Evolutionary conservation across 2,329 filamentous ascomycete genomes (phyloP).

Genomic region (Aspergillus bombycis): DNA sequence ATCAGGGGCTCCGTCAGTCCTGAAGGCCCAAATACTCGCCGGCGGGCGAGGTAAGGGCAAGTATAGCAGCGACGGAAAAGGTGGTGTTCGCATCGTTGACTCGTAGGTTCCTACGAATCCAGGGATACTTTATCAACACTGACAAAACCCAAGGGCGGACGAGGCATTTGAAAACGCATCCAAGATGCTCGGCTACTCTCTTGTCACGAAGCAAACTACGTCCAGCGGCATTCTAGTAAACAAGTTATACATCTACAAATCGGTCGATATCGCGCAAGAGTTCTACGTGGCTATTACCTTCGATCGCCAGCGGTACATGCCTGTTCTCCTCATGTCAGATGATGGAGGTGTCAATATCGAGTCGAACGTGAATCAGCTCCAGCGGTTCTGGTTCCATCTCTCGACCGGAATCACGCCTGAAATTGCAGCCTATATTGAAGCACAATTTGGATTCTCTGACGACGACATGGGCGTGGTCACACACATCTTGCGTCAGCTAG

Average conservation of each 20-base stretch:
- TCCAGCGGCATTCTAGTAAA: constrained; percentile 30
- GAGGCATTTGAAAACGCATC: constrained; percentile 32
- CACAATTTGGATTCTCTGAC: constrained; percentile 29
- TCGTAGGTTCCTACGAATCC: constrained; percentile 20
- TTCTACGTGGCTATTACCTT: constrained; percentile 50
- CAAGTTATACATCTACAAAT: constrained; percentile 44
- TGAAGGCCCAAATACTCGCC: constrained; percentile 38
- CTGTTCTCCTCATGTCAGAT: constrained; percentile 43
- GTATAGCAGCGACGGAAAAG: constrained; percentile 32
- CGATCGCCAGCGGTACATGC: constrained; percentile 46
- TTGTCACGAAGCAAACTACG: constrained; percentile 35
- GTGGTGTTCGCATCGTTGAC: constrained; percentile 31
- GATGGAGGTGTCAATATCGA: constrained; percentile 38
- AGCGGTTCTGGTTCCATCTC: constrained; percentile 31
- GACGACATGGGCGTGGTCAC: constrained; percentile 28
- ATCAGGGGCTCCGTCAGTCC: constrained; percentile 31
- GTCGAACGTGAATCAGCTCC: constrained; percentile 28
- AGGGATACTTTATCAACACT: background rate
- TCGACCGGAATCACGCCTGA: constrained; percentile 29
- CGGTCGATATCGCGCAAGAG: constrained; percentile 31
- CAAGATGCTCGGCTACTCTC: constrained; percentile 33
- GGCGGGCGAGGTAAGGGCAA: constrained; percentile 37
- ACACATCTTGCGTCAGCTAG: constrained; percentile 36
- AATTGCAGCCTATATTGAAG: constrained; percentile 26
- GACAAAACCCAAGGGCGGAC: constrained; percentile 18